A percentile compares a stretch with the other conserved stretches of the same genome.
phyloP scores from a whole-genome alignment of 176 grass and related monocot genomes.

The Triticum monococcum region DNA sequence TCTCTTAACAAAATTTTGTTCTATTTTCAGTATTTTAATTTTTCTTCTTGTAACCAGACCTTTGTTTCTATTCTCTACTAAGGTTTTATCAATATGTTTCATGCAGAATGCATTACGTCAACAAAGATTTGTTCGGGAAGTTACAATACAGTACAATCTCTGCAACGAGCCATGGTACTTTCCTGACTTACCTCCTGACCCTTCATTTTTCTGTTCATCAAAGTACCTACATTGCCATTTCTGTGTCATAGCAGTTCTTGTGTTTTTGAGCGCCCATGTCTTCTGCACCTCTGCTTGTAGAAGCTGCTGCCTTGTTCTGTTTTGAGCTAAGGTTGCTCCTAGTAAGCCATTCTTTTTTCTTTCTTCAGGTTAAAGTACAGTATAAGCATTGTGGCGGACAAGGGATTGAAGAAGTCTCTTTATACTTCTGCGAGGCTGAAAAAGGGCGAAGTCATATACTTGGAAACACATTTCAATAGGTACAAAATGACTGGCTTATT shows the following conservation, averaged over 20 bases:
- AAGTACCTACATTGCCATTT: not conserved
- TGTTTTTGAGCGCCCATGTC: not conserved
- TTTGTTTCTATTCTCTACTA: conserved; percentile 1
- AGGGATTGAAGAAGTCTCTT: conserved; percentile 83
- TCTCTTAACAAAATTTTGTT: not conserved
- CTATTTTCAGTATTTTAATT: not conserved
- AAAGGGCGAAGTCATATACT: conserved; percentile 92
- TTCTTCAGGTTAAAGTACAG: conserved; percentile 89
- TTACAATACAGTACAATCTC: conserved; percentile 94
- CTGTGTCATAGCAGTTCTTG: not conserved
- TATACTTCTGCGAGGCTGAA: conserved; percentile 93
- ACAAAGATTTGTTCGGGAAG: conserved; percentile 90
- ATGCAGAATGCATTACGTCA: conserved; percentile 91
- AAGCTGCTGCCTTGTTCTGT: not conserved
- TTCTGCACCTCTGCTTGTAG: not conserved
- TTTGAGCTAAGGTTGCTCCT: conserved; percentile 2
- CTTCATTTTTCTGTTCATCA: not conserved
- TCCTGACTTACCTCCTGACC: not conserved
- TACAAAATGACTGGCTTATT: conserved; percentile 22
- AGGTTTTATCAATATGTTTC: conserved; percentile 18
- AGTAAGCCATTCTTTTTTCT: conserved; percentile 15
- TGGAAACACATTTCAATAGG: conserved; percentile 93
- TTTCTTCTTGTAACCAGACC: conserved; percentile 16
- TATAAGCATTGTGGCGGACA: conserved; percentile 95
- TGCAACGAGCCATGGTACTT: conserved; percentile 95